Evolutionary conservation across 495 filamentous ascomycete species (phyloP), one percentile per base, ranked within the genome.

Genomic region (Elasticomyces elasticus): DNA sequence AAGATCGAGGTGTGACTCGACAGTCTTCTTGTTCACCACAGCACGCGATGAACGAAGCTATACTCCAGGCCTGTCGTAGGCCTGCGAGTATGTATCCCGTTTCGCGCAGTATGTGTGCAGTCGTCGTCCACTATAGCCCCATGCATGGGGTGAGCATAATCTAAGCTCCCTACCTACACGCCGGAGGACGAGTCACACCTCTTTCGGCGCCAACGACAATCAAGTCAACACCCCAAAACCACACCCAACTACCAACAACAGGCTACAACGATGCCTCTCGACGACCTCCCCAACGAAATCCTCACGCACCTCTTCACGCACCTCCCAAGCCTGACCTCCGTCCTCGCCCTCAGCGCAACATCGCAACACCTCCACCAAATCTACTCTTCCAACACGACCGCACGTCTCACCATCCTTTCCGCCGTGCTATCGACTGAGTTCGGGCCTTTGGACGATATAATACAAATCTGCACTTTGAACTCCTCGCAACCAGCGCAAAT

Each of bases 61-160:
- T n/a, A 6, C 19, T 13, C 11, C 33, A 23, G 23, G 54, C 27
- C 54, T 50, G 22, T 47, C 12, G 17, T 45, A 54, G 54, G 49
- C 54, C 26, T 49, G 38, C 53, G 60, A 74, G 9, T 5, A 51
- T 48, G 54, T 35, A 40, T 12, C 33, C 1, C 5, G 20, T 44
- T 19, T 17, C 17, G 10, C 22, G 20, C 20, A 33, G 52, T 17
- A 24, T 22, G 19, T 0, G 17, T 25, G 13, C n/a, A n/a, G n/a
- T n/a, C n/a, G 20, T 49, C 31, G 23, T 30, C 19, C 49, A 24
- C 17, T 48, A 82, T 79, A 84, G 77, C 83, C 86, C 85, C 85
- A 86, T 82, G 64, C 81, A 66, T 64, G 84, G 84, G 84, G 85
- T 85, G 60, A 64, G 67, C 58, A 64, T 66, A 49, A 72, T 74